Evolutionary conservation across 1,284 basidiomycete genomes (phyloP), one percentile per base, ranked within the genome.

Genomic region (Rhodotorula sp.): DNA sequence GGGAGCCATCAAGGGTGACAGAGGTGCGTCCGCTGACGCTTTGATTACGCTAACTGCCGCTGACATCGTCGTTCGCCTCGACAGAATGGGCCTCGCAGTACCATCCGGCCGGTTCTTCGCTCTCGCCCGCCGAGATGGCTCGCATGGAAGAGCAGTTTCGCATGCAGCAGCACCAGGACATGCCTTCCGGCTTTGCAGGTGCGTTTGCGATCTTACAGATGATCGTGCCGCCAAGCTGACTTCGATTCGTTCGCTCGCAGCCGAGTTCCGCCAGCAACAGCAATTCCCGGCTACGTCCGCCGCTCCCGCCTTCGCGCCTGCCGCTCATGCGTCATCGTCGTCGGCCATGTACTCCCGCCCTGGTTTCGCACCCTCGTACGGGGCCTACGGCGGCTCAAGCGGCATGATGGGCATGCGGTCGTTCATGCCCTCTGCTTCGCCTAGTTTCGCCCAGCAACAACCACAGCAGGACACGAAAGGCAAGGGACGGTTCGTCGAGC

Each of bases 401-500:
- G 48, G 55, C 30, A 36, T 34, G 48, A 61, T 51, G 51, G 39
- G 59, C 30, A 55, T 64, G 49, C 47, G 54, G 24, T 55, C 55
- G 36, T 71, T 59, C 48, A 51, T 39, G n/a, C 44, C 49, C 7
- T 8, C 34, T 27, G 30, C 34, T 11, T 22, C 13, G 34, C 24
- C 15, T n/a, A 53, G 34, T 1, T 10, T 59, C 32, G 46, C 56
- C 3, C 60, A 53, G 11, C 52, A 29, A 29, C 56, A 36, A 22
- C 55, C 46, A 15, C 61, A 59, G 59, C 64, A 49, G 20, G 64
- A 70, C 32, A 10, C 46, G 24, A 48, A 62, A 47, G 72, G 68
- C 34, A 76, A 77, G 53, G 74, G 75, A 46, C 69, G 76, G 24
- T 73, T 79, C 30, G 76, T 79, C 60, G 79, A 79, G 62, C 72